Evolutionary conservation across 768 basidiomycete species (phyloP), one percentile per base, ranked within the genome.

Genomic region (Phallus indusiatus): DNA sequence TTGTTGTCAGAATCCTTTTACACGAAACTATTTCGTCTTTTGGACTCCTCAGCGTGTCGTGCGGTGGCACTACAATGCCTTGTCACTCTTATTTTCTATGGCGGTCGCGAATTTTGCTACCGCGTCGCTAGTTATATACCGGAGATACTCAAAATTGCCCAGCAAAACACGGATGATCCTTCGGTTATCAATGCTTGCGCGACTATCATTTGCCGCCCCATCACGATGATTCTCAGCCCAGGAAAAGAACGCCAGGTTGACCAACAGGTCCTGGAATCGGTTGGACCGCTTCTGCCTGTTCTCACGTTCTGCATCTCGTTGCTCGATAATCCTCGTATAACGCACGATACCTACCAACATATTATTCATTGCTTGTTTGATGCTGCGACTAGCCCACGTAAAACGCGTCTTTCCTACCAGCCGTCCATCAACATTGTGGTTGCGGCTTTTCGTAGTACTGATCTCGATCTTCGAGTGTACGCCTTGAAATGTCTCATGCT

Each of bases 71-170:
- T 86, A 9, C 78, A 78, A 33, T 76, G 81, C 0, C 69, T 87
- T 20, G 76, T 75, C 0, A 81, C 78, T 21, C 74, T 85, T 11
- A 85, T 84, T 0, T 84, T 82, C 60, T 83, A 85, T 51, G 82
- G 83, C 4, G 83, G 82, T 6, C 60, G 65, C 2, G 70, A 75
- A n/a, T 74, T 79, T 24, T 78, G 80, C 42, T 66, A 70, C 47
- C 78, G 78, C 58, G 79, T 86, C 55, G 81, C 82, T 0, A 74
- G 72, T 53, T 69, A 76, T 35, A 70, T 76, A 6, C 67, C 73
- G 9, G 65, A 64, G 16, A 69, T 86, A 10, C 62, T 79, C 16
- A 74, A 71, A 24, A 66, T 84, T 9, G 68, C 85, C 37, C 68
- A 79, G 47, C 74, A 80, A 33, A 66, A 75, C 59, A 77, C 80